Base-by-base conservation (phyloP, 2,329 filamentous ascomycete genomes). In the Pseudophaeomoniella oleicola region DNA sequence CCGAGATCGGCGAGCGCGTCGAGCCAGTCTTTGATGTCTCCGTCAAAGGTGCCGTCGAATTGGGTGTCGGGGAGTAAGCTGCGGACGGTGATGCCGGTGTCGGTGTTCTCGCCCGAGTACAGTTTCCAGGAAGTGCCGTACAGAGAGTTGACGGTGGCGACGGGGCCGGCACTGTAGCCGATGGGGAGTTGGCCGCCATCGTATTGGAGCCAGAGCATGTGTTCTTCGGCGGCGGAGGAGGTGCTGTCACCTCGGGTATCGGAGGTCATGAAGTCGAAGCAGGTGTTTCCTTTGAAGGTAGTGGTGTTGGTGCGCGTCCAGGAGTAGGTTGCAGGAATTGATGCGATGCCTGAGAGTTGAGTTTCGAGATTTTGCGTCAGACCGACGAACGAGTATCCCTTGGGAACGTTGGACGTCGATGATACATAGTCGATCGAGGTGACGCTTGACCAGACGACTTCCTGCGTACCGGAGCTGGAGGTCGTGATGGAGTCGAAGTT, bases 151-250 rank as follows among this genome's bases (percentile, higher is more conserved):
- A 60, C 51, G 1, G 57, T 62, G 3, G 56, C 52, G 14, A 55
- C 49, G 19, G 51, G 41, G 1, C 53, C 52, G 30, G 50, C 46
- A 4, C 46, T 42, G 51, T 55, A 64, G 32, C 61, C 60, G 38
- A 64, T 64, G 11, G 60, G 60, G 3, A 63, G 48, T 40, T 64
- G 60, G 2, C 58, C 60, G 13, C 60, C 60, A n/a, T 59, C 58
- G 37, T 58, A 63, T 16, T 57, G 53, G 2, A 64, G 52, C 61
- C 61, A 64, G 11, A 64, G 58, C 60, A 64, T 64, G 16, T 62
- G 50, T 40, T 64, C 60, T 38, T 62, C 59, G 0, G 58, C 55
- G 4, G 43, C 39, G 19, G 46, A 47, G 13, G 55, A 59, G 3
- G 60, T 63, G 2, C 54, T 59, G 48, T 64, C 61, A 31, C 58